A percentile compares a stretch with the other conserved stretches of the same genome.
phyloP scores from a whole-genome alignment of 257 asterid species.

The Cordia subcordata region DNA sequence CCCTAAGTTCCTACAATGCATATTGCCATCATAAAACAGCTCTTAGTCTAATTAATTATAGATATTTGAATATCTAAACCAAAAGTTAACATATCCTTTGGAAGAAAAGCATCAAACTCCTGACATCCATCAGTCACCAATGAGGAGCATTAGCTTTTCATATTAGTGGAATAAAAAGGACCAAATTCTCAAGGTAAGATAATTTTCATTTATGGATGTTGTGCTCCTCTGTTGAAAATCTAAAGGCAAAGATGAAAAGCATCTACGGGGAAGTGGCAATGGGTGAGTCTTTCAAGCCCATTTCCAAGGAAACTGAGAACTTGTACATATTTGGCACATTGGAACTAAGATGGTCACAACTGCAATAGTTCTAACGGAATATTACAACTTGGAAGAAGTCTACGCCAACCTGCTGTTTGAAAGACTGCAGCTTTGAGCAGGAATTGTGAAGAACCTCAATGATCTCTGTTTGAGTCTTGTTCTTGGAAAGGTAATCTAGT shows the following conservation, averaged over 20 bases:
- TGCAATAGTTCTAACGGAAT: slow-evolving; percentile 1
- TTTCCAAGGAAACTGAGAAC: not conserved
- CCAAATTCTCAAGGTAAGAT: no score
- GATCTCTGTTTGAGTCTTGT: slow-evolving; percentile 72
- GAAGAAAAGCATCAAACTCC: no score
- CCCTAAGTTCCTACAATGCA: not conserved
- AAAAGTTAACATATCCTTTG: no score
- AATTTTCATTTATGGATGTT: no score
- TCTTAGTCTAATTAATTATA: no score
- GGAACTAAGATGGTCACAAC: not conserved
- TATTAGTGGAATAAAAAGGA: no score
- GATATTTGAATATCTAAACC: no score
- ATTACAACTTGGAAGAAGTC: slow-evolving; percentile 6
- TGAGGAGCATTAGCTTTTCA: no score
- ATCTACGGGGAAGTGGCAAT: no score
- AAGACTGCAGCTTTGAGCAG: slow-evolving; percentile 60
- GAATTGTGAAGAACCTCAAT: slow-evolving; percentile 58
- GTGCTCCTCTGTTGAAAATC: no score
- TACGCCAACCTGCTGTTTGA: slow-evolving; percentile 62
- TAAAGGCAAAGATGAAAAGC: not conserved
- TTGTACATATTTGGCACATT: not conserved
- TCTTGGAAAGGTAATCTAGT: slow-evolving; percentile 50
- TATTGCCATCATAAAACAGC: not conserved
- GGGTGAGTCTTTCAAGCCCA: not conserved
- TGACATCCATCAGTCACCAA: no score